Conservation (phyloP, 2,329 filamentous ascomycete genomes). For the Cladorrhinum sp. region DNA sequence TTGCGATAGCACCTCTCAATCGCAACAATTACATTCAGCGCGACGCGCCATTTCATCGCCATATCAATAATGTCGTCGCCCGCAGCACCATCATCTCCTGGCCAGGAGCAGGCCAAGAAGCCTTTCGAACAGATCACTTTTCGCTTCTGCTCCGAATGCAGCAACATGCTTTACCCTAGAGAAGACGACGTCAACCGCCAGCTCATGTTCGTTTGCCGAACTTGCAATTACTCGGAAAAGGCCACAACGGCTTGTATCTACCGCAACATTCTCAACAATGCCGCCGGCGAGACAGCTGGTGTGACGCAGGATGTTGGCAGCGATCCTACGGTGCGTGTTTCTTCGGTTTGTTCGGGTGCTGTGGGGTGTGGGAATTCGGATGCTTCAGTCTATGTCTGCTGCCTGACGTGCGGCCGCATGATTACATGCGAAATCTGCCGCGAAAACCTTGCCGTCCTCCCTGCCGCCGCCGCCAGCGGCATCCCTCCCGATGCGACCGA, state of each 20-base stretch:
- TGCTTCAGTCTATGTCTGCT: constrained; percentile 34
- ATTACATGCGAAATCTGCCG: constrained; percentile 40
- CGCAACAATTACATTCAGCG: neutral
- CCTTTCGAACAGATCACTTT: constrained; percentile 84
- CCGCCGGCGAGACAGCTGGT: constrained; percentile 90
- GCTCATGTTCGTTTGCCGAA: constrained; percentile 93
- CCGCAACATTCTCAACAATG: constrained; percentile 88
- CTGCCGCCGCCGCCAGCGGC: constrained; percentile 11
- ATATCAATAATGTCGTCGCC: constrained; percentile 53
- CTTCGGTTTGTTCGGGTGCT: constrained; percentile 30
- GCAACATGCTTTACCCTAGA: constrained; percentile 96
- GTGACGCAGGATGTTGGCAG: constrained; percentile 96
- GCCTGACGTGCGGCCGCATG: constrained; percentile 45
- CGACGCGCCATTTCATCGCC: neutral
- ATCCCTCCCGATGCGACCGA: constrained; percentile 21
- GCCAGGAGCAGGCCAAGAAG: constrained; percentile 40
- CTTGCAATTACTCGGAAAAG: constrained; percentile 86
- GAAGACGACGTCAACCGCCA: constrained; percentile 82
- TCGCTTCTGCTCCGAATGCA: constrained; percentile 97
- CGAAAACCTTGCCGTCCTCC: constrained; percentile 21
- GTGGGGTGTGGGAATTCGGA: neutral
- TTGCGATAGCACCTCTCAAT: neutral
- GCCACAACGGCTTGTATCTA: constrained; percentile 90
- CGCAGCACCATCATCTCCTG: constrained; percentile 43
- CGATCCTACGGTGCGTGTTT: constrained; percentile 92